These are phyloP conservation scores for Beta vulgaris DNA, from an alignment of 148 eudicot genomes.

Conservation along the genomic window DNA sequence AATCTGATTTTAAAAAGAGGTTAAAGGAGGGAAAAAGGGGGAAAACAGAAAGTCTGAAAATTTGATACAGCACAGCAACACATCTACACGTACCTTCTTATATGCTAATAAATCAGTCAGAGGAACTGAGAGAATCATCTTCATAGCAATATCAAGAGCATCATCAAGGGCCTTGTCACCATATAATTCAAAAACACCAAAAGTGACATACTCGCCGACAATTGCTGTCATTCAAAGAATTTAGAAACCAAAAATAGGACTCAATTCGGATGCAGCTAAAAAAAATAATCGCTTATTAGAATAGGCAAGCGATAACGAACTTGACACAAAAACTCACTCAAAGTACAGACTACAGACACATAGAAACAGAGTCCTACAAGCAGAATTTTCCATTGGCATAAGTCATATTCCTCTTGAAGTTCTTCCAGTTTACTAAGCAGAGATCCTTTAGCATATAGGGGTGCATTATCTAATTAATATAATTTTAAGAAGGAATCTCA, in stretches of 20 bases:
- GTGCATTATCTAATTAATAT: too few species aligned
- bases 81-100: conserved; percentile 55
- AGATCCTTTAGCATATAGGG: too few species aligned
- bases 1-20: background rate
- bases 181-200: conserved; percentile 95
- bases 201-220: conserved; percentile 84
- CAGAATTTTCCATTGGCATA: background rate
- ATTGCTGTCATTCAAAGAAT: conserved; percentile 56
- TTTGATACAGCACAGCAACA: background rate
- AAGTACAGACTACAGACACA: background rate
- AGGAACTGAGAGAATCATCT: conserved; percentile 83
- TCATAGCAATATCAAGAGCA: conserved; percentile 75
- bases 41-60: background rate
- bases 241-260: background rate
- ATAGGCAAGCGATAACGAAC: background rate
- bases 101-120: conserved; percentile 75
- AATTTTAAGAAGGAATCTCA: too few species aligned
- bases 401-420: background rate
- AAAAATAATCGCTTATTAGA: background rate
- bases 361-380: background rate
- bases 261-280: conserved; percentile 5
- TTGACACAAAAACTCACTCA: background rate
- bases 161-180: conserved; percentile 94
- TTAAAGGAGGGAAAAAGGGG: background rate
- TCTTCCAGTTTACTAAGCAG: too few species aligned